Percentiles rank a stretch among this genome's conserved stretches.
Conservation (phyloP, 768 basidiomycete species). For the Phlebiopsis gigantea region DNA sequence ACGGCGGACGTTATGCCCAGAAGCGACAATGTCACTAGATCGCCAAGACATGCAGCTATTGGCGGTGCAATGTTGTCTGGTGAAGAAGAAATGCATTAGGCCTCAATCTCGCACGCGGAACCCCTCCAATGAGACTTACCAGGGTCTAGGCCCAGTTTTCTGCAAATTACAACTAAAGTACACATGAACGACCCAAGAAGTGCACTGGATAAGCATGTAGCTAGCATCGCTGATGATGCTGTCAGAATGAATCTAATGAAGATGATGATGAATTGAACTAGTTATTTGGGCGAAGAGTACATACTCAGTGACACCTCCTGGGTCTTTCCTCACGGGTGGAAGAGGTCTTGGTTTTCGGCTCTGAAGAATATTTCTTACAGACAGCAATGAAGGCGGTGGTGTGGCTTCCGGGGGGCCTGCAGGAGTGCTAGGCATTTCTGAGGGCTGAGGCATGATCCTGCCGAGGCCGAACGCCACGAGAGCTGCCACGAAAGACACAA, state of each 20-base stretch:
- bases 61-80: slow-evolving; percentile 95
- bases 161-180: slow-evolving; percentile 70
- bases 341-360: slow-evolving; percentile 7
- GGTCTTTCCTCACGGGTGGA: slow-evolving; percentile 1
- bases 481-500: slow-evolving; percentile 85
- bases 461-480: slow-evolving; percentile 72
- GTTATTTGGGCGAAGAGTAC: neutral
- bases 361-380: neutral
- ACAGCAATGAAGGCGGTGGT: neutral
- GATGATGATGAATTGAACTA: slow-evolving; percentile 2
- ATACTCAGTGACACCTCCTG: slow-evolving; percentile 32
- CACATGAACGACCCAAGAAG: slow-evolving; percentile 94
- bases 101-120: neutral
- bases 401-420: neutral
- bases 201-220: slow-evolving; percentile 71
- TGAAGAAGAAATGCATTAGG: neutral
- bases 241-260: slow-evolving; percentile 66
- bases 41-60: slow-evolving; percentile 87
- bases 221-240: slow-evolving; percentile 71
- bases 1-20: slow-evolving; percentile 68
- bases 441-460: slow-evolving; percentile 41
- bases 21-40: slow-evolving; percentile 84
- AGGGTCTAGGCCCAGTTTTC: slow-evolving; percentile 75
- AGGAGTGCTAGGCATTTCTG: neutral
- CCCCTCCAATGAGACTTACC: slow-evolving; percentile 39